Evolutionary conservation across 2,329 filamentous ascomycete genomes (phyloP), one percentile per base, ranked within the genome.

Genomic region (Beauveria australis): DNA sequence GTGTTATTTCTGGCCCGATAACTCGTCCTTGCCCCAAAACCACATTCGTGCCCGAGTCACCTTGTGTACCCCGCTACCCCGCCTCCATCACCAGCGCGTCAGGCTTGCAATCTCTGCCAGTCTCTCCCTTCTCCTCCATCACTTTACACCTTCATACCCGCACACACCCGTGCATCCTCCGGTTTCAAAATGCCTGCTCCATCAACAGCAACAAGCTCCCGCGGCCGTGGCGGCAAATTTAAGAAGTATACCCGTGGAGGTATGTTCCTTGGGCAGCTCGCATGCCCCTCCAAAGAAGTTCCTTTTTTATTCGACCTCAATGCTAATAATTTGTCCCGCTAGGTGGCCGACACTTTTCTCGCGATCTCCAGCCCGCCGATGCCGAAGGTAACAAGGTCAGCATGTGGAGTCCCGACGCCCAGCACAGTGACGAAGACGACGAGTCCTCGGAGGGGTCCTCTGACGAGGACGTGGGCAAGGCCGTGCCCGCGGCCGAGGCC

Each of bases 281-380:
- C 37, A 58, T 52, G 24, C 30, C 33, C 56, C 41, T 61, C 40
- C 43, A 30, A 40, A 6, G 24, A 33, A 49, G 41, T 24, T 41
- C 28, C 26, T 46, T 53, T 16, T 18, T 18, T n/a, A 4, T 53
- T 53, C 53, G 24, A 53, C 55, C 63, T 61, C 59, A 63, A 59
- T 56, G 28, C 61, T 64, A 47, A 69, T 67, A 67, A 24, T 22
- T 19, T 59, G n/a, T 33, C 40, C 30, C 26, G 30, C 26, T 65
- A 96, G 92, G 92, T 64, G 94, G 94, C 71, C 96, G 97, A 77
- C 88, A 96, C 71, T 99, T 95, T 79, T 97, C 92, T 66, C 89
- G 91, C 66, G 88, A 97, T 73, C 86, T 97, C 52, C 87, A 90
- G 74, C 92, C 92, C 22, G 78, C 94, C 70, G 92, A 97, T 70